Conservation (phyloP, 805 yeast genomes). For the Metschnikowia colocasiae region DNA sequence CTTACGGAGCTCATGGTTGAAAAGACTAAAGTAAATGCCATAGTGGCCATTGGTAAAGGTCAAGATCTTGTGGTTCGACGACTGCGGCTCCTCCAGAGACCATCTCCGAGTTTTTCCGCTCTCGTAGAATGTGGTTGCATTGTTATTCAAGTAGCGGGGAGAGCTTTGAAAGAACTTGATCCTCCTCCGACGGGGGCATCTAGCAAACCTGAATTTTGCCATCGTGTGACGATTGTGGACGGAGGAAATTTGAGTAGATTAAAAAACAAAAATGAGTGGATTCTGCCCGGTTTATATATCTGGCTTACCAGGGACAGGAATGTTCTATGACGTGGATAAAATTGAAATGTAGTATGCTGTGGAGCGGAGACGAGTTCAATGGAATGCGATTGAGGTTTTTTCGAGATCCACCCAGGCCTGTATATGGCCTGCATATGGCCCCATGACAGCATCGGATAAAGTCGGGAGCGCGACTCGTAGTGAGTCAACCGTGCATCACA, state of each 20-base stretch:
- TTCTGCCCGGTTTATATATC: not conserved
- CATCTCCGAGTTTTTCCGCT: conserved; percentile 16
- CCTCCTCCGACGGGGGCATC: conserved; percentile 15
- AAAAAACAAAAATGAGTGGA: not conserved
- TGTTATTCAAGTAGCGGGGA: conserved; percentile 22
- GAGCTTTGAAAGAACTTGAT: conserved; percentile 27
- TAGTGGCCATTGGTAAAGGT: conserved; percentile 39
- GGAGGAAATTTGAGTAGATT: not conserved
- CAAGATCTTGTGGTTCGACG: conserved; percentile 23
- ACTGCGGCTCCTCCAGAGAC: conserved; percentile 25
- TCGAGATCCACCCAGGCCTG: not conserved
- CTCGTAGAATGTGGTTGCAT: conserved; percentile 7
- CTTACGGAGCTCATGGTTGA: conserved; percentile 32
- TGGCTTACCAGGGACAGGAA: not conserved
- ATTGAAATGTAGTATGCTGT: not conserved
- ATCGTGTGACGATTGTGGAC: not conserved
- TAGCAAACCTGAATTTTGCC: conserved; percentile 12
- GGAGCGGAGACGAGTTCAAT: not conserved
- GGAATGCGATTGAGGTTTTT: not conserved
- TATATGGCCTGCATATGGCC: not conserved
- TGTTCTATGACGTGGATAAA: not conserved
- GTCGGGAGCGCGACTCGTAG: not conserved
- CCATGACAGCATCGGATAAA: not conserved
- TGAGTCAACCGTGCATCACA: too few species aligned
- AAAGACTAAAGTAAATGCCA: conserved; percentile 40